These are phyloP conservation scores for Anthoceros angustus DNA, from an alignment of 225 moss, liverwort and hornwort genomes.

Conservation along the genomic window DNA sequence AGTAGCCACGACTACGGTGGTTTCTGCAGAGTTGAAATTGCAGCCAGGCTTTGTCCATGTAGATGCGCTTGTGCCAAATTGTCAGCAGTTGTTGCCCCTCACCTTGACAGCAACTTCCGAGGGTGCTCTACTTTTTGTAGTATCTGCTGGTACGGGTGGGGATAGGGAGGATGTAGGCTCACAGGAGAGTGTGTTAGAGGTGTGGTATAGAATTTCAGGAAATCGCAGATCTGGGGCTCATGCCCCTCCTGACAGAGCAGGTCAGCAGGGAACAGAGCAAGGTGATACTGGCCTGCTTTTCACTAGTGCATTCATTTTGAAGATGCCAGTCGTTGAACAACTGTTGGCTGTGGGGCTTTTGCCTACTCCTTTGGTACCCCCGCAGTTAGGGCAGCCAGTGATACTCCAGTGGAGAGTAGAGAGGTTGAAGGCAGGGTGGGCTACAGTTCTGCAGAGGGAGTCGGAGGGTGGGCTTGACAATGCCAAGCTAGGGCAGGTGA, in stretches of 20 bases:
- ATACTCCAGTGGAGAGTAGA: slow-evolving; percentile 93
- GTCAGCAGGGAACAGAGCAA: slow-evolving; percentile 5
- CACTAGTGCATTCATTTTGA: slow-evolving; percentile 56
- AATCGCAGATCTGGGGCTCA: slow-evolving; percentile 64
- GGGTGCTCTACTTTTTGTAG: slow-evolving; percentile 76
- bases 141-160: slow-evolving; percentile 31
- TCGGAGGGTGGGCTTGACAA: background rate
- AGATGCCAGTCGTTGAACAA: slow-evolving; percentile 92
- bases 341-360: slow-evolving; percentile 90
- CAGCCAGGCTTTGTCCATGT: slow-evolving; percentile 69
- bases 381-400: slow-evolving; percentile 78
- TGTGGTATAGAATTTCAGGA: slow-evolving; percentile 64
- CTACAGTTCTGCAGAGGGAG: slow-evolving; percentile 19
- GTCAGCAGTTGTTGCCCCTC: slow-evolving; percentile 72
- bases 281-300: slow-evolving; percentile 39
- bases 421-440: slow-evolving; percentile 76
- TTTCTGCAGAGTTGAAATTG: slow-evolving; percentile 52
- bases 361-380: slow-evolving; percentile 60
- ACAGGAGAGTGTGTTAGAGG: slow-evolving; percentile 37
- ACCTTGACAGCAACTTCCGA: slow-evolving; percentile 57
- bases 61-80: slow-evolving; percentile 39
- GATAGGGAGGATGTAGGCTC: slow-evolving; percentile 9
- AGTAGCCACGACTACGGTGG: slow-evolving; percentile 47
- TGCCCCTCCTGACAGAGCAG: slow-evolving; percentile 37
- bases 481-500: slow-evolving; percentile 9